Conservation (phyloP, 371 early-diverging fungal species). For the Enterocytospora artemiae region DNA sequence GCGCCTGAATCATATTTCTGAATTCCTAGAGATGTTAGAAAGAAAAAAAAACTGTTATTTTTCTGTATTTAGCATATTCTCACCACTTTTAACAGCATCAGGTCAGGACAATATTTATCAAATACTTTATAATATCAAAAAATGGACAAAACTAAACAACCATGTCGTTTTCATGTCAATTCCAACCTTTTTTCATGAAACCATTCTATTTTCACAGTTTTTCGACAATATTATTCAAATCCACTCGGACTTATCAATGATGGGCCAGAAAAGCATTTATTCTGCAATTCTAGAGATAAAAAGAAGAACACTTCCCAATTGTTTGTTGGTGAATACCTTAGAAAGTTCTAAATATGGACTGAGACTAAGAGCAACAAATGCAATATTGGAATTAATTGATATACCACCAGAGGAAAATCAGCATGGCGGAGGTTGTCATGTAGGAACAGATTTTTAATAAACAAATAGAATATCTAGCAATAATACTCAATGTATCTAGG, state of each 20-base stretch:
- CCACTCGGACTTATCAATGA: neutral
- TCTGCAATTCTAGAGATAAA: neutral
- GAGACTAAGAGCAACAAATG: neutral
- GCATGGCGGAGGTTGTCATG: too few relatives aligned
- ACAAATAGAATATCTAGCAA: too few relatives aligned
- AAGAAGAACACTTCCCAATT: neutral
- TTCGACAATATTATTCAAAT: conserved; percentile 14
- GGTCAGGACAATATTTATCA: neutral
- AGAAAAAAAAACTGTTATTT: neutral
- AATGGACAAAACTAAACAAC: conserved; percentile 9
- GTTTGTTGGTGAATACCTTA: neutral
- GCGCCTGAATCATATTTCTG: neutral
- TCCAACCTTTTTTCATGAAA: neutral
- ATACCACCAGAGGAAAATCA: conserved; percentile 16
- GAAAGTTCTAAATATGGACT: conserved; percentile 8
- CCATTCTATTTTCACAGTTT: neutral
- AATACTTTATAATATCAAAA: conserved; percentile 1
- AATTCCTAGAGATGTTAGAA: conserved; percentile 1
- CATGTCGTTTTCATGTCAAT: conserved; percentile 3
- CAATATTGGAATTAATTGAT: neutral
- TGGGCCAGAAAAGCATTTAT: neutral
- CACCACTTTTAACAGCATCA: conserved; percentile 4
- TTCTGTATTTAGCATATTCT: conserved; percentile 4
- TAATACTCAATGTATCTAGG: too few relatives aligned
- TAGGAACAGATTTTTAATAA: too few relatives aligned